These are phyloP conservation scores for Candolleomyces eurysporus DNA, from an alignment of 768 basidiomycete genomes.

Conservation along the genomic window DNA sequence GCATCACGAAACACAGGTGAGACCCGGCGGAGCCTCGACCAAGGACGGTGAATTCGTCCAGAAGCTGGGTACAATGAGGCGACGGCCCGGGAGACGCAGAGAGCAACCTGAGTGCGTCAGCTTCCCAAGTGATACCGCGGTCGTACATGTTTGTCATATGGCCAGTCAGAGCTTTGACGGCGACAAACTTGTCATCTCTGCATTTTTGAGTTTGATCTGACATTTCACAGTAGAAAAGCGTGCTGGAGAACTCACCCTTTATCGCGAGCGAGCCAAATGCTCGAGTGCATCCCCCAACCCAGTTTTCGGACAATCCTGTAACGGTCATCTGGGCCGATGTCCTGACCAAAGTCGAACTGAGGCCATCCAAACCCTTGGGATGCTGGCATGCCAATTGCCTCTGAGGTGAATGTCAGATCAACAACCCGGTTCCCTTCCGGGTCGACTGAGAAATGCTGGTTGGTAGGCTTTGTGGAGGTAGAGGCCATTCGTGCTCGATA, in stretches of 20 bases:
- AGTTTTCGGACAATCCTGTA: slow-evolving; percentile 16
- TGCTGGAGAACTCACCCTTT: too few relatives aligned
- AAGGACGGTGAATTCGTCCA: slow-evolving; percentile 21
- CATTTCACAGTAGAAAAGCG: too few relatives aligned
- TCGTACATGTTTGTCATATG: slow-evolving; percentile 16
- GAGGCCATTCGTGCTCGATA: not conserved
- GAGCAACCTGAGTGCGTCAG: slow-evolving; percentile 16
- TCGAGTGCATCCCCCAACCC: too few relatives aligned
- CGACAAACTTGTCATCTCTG: too few relatives aligned
- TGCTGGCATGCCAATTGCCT: slow-evolving; percentile 27
- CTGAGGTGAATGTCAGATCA: slow-evolving; percentile 24
- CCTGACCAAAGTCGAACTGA: slow-evolving; percentile 23
- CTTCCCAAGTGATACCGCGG: slow-evolving; percentile 19
- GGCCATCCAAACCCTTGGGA: slow-evolving; percentile 24
- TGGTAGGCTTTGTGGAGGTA: not conserved
- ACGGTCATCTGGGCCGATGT: slow-evolving; percentile 22
- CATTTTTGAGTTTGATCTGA: too few relatives aligned
- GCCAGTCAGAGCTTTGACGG: too few relatives aligned
- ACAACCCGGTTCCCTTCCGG: slow-evolving; percentile 16
- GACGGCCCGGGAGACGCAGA: slow-evolving; percentile 5
- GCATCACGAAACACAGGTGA: slow-evolving; percentile 26
- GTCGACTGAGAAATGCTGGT: slow-evolving; percentile 20
- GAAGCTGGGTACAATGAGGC: slow-evolving; percentile 17
- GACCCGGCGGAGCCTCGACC: slow-evolving; percentile 20
- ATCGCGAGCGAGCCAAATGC: too few relatives aligned